These are phyloP conservation scores for Phytophthora palmivora DNA, from an alignment of 352 stramenopile genomes.

Conservation along the genomic window DNA sequence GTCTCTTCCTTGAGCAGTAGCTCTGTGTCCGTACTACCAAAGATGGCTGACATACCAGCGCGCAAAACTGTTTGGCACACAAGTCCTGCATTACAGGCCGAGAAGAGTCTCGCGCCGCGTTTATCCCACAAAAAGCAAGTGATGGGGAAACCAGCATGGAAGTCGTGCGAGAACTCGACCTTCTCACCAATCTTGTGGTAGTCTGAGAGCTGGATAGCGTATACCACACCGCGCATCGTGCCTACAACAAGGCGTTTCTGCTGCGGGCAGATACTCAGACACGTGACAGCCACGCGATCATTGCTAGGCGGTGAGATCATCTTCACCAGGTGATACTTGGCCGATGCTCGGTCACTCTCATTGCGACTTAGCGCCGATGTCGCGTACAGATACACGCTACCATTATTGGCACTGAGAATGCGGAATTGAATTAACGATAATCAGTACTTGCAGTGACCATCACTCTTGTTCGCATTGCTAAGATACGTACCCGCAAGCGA, in stretches of 20 bases:
- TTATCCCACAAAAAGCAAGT: slow-evolving; percentile 88
- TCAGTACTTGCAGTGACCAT: slow-evolving; percentile 38
- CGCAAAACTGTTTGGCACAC: slow-evolving; percentile 82
- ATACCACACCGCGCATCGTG: slow-evolving; percentile 80
- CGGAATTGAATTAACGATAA: slow-evolving; percentile 15
- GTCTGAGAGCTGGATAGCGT: slow-evolving; percentile 81
- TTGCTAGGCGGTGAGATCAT: slow-evolving; percentile 80
- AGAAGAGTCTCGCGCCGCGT: slow-evolving; percentile 74
- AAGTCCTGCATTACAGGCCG: slow-evolving; percentile 78
- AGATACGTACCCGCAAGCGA: slow-evolving; percentile 75
- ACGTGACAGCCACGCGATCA: slow-evolving; percentile 76
- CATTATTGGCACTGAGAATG: slow-evolving; percentile 69
- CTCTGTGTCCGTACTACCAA: slow-evolving; percentile 84
- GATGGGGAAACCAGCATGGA: slow-evolving; percentile 81
- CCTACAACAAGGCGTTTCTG: slow-evolving; percentile 86
- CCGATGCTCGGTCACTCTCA: slow-evolving; percentile 34
- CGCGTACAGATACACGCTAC: slow-evolving; percentile 85
- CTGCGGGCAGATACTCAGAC: slow-evolving; percentile 80
- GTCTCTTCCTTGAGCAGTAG: slow-evolving; percentile 88
- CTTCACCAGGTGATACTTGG: slow-evolving; percentile 89
- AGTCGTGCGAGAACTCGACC: slow-evolving; percentile 89
- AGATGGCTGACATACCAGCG: slow-evolving; percentile 84
- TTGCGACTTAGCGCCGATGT: slow-evolving; percentile 53
- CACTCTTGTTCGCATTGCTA: slow-evolving; percentile 24
- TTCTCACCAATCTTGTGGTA: slow-evolving; percentile 91